Evolutionary conservation across 2,329 filamentous ascomycete species (phyloP).

Genomic region (Cladophialophora exuberans): DNA sequence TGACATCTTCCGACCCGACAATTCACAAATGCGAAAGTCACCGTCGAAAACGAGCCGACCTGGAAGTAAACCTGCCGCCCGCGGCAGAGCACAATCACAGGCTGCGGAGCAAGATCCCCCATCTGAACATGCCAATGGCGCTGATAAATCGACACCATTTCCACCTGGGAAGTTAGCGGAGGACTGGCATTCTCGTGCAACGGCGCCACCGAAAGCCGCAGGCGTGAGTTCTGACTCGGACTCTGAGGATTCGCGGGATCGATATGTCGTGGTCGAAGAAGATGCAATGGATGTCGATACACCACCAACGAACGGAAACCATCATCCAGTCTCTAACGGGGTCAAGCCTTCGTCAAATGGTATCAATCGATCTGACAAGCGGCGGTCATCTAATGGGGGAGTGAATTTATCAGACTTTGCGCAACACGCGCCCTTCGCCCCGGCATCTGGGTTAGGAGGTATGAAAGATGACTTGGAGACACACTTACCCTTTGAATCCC

Average conservation of each 20-base stretch:
- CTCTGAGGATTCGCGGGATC: constrained; percentile 19
- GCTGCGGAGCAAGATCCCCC: constrained; percentile 16
- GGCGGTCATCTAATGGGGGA: constrained; percentile 27
- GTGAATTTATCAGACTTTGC: constrained; percentile 56
- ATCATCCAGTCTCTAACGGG: constrained; percentile 4
- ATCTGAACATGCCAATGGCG: constrained; percentile 22
- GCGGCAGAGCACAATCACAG: constrained; percentile 24
- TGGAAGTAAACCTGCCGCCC: constrained; percentile 23
- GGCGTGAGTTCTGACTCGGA: constrained; percentile 1
- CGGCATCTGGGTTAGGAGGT: constrained; percentile 55
- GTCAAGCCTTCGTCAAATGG: constrained; percentile 1
- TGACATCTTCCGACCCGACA: constrained; percentile 42
- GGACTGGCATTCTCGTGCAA: constrained; percentile 25
- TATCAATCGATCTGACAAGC: constrained; percentile 5
- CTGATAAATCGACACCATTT: constrained; percentile 26
- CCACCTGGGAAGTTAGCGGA: constrained; percentile 28
- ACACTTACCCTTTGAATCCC: constrained; percentile 63
- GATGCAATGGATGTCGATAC: constrained; percentile 55
- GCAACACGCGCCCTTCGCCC: constrained; percentile 53
- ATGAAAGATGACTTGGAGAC: constrained; percentile 55
- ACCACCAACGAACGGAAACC: constrained; percentile 31
- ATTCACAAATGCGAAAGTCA: constrained; percentile 35
- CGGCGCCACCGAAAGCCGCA: constrained; percentile 3
- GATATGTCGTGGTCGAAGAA: constrained; percentile 27
- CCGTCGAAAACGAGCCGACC: constrained; percentile 27